Evolutionary conservation across 352 stramenopile genomes (phyloP), one percentile per base, ranked within the genome.

Genomic region (Phytophthora sp.): DNA sequence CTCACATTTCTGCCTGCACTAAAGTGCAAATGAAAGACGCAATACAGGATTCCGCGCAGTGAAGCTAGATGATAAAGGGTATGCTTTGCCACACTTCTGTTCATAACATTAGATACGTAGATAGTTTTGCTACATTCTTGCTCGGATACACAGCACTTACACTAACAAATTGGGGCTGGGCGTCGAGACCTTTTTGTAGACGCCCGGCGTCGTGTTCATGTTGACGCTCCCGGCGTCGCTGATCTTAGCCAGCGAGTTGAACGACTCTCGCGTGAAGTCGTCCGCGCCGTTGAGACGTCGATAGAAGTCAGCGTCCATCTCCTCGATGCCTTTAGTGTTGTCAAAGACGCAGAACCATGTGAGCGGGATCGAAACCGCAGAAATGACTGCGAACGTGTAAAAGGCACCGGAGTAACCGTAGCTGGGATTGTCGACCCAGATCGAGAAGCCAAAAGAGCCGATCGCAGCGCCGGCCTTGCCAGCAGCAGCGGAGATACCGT

Each of bases 391-490:
- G 56, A 88, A 89, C 12, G 75, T 79, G 74, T 84, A 89, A 66
- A 85, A 91, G 8, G 80, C 78, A 29, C 79, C 80, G 1, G 46
- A 54, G 72, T 90, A 89, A 51, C 78, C 80, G 53, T 74, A 89
- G 65, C 74, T 71, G 16, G 78, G 69, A 56, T 84, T 74, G 20
- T 84, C 73, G 44, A 86, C 79, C 79, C 81, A 90, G 39, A 87
- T 80, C 9, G 78, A 84, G 49, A 89, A 91, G 3, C 71, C 80
- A 46, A 85, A 93, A 26, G 80, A 90, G 11, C 74, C 79, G 24
- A 93, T 71, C 4, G 86, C 79, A 2, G 93, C 91, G n/a, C 93
- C 91, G 4, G 87, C 64, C 63, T 98, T 98, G 41, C 91, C 93
- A 49, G 71, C 68, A 3, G 89, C 87, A 12, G 93, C 93, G 9